Evolutionary conservation across 257 asterid species (phyloP).

Genomic region (Solanum chmielewskii): DNA sequence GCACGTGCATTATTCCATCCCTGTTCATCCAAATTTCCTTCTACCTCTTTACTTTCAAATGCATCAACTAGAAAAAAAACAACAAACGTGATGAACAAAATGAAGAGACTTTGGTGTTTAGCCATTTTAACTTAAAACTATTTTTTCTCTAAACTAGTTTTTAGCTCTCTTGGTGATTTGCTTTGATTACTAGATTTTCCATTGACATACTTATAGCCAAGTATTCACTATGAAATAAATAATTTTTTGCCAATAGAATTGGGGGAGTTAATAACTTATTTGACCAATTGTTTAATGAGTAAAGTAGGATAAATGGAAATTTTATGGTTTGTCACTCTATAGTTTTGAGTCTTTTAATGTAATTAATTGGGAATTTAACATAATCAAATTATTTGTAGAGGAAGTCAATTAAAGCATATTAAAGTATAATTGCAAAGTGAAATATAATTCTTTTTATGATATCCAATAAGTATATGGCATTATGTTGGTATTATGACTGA

Average conservation of each 20-base stretch:
- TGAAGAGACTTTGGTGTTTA: background rate
- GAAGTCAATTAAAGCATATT: background rate
- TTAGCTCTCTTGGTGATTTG: background rate
- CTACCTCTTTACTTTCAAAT: background rate
- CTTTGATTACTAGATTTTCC: background rate
- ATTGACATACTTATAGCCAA: background rate
- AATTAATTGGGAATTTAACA: background rate
- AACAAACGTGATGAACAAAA: background rate
- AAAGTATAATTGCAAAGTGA: background rate
- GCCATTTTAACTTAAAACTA: background rate
- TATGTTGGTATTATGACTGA: background rate
- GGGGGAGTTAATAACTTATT: background rate
- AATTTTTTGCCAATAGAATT: background rate
- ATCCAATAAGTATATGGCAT: background rate
- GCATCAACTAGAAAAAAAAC: background rate
- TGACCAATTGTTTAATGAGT: background rate
- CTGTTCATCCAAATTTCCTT: background rate
- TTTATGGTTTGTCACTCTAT: background rate
- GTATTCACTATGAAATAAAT: background rate
- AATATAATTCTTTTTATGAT: no score
- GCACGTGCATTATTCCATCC: background rate
- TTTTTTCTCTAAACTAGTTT: background rate
- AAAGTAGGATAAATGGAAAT: background rate
- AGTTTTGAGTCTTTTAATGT: background rate
- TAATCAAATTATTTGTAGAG: background rate